Conservation (phyloP, 495 filamentous ascomycete species). For the Penicillium macrosclerotiorum region DNA sequence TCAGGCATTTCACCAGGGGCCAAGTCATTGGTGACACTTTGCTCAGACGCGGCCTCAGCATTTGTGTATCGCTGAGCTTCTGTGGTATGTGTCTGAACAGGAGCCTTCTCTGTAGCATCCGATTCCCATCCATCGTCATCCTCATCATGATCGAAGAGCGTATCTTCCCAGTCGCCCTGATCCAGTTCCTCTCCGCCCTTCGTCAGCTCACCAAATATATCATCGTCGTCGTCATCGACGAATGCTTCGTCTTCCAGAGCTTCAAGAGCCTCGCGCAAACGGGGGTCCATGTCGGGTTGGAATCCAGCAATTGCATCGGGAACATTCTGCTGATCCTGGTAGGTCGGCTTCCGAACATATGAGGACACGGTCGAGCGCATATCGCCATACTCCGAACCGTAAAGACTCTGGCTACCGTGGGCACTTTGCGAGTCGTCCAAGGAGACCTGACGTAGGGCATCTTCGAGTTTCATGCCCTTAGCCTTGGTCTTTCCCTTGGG, state of each 20-base stretch:
- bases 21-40: conserved; percentile 12
- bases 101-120: conserved; percentile 80
- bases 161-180: conserved; percentile 62
- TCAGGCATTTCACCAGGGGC: conserved; percentile 46
- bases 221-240: conserved; percentile 80
- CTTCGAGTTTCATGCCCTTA: conserved; percentile 75
- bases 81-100: conserved; percentile 42
- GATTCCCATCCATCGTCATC: conserved; percentile 88
- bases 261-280: conserved; percentile 87
- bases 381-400: conserved; percentile 34
- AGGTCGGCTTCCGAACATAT: conserved; percentile 68
- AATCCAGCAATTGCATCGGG: conserved; percentile 91
- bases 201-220: conserved; percentile 77
- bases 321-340: conserved; percentile 90
- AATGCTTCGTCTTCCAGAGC: conserved; percentile 95
- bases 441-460: conserved; percentile 68
- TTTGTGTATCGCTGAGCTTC: conserved; percentile 17
- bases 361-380: conserved; percentile 55
- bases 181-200: conserved; percentile 71
- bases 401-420: conserved; percentile 35
- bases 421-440: conserved; percentile 54
- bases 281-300: conserved; percentile 96
- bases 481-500: conserved; percentile 57
- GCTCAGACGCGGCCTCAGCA: conserved; percentile 3
- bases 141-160: conserved; percentile 57